Conservation (phyloP, 108 stramenopile genomes). For the Fragilaria radians region DNA sequence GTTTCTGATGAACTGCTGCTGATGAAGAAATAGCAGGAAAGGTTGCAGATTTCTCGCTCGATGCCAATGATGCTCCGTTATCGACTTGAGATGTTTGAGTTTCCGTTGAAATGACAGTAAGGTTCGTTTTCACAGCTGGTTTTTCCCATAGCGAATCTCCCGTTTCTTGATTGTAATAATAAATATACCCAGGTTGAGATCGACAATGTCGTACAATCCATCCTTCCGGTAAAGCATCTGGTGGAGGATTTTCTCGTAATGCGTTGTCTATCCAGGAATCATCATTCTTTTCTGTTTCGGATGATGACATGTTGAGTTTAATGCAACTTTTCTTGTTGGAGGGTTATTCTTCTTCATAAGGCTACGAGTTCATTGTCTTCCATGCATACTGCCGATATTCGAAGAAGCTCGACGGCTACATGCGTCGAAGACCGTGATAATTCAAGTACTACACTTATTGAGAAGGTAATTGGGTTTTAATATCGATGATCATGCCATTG, state of each 20-base stretch:
- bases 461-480: no score
- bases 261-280: constrained; percentile 2
- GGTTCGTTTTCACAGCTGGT: constrained; percentile 16
- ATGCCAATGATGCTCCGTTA: constrained; percentile 21
- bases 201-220: constrained; percentile 53
- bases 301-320: no score
- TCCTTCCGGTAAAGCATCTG: constrained; percentile 43
- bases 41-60: constrained; percentile 3
- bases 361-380: no score
- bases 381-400: no score
- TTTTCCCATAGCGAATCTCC: constrained; percentile 66
- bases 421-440: no score
- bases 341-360: no score
- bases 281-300: background rate
- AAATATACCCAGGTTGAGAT: constrained; percentile 46
- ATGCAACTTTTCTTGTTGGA: no score
- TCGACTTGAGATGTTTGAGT: background rate
- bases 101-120: background rate
- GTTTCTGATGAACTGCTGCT: background rate
- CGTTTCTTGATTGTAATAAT: constrained; percentile 76
- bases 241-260: constrained; percentile 30
- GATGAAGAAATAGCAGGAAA: background rate
- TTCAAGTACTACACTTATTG: no score
- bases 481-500: no score
- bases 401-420: no score